Evolutionary conservation across 2,329 filamentous ascomycete species (phyloP).

Genomic region (Fonsecaea erecta): DNA sequence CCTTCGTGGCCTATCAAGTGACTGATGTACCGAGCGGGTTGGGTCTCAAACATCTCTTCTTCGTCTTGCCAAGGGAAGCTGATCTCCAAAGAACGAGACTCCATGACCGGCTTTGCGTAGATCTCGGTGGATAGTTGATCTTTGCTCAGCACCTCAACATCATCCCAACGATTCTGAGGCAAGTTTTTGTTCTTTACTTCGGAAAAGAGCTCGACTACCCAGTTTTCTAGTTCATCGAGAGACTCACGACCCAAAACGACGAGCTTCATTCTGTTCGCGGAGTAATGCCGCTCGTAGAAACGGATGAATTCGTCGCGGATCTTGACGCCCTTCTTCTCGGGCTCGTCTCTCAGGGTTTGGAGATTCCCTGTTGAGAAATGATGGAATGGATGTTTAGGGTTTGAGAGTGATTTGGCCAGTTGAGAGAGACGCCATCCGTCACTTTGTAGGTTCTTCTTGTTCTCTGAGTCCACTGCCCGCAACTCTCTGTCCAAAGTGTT

Average conservation of each 20-base stretch:
- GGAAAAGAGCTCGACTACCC: constrained; percentile 83
- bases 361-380: constrained; percentile 92
- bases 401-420: constrained; percentile 85
- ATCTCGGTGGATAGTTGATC: constrained; percentile 71
- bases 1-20: constrained; percentile 92
- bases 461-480: constrained; percentile 88
- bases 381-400: constrained; percentile 83
- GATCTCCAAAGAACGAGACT: constrained; percentile 77
- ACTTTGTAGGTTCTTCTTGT: constrained; percentile 95
- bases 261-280: constrained; percentile 91
- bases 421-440: constrained; percentile 88
- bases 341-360: constrained; percentile 80
- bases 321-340: constrained; percentile 77
- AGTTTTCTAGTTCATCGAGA: constrained; percentile 79
- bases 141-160: constrained; percentile 59
- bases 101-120: constrained; percentile 91
- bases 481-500: constrained; percentile 86
- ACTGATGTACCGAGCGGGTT: constrained; percentile 83
- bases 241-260: constrained; percentile 82
- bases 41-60: constrained; percentile 75
- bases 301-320: constrained; percentile 90
- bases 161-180: constrained; percentile 69
- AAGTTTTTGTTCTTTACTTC: constrained; percentile 81
- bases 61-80: constrained; percentile 87
- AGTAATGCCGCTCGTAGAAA: constrained; percentile 88